Percentiles rank a stretch among this genome's conserved stretches.
These are phyloP conservation scores for Teunomyces kruisii DNA, from an alignment of 805 yeast species.

Conservation along the genomic window DNA sequence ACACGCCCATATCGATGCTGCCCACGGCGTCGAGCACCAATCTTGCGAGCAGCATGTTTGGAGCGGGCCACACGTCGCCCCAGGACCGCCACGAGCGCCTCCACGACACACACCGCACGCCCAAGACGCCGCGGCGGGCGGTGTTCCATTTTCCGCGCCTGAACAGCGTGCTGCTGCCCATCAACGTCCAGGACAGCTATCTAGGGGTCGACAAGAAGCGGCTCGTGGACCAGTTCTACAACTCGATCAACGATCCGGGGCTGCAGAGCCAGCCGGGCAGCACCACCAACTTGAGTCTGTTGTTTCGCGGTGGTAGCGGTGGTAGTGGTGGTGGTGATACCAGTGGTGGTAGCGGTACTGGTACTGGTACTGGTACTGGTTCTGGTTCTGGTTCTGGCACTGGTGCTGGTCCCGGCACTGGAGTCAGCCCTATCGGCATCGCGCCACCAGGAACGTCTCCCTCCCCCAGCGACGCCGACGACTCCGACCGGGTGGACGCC, in stretches of 20 bases:
- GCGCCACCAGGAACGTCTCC: background rate
- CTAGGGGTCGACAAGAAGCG: conserved; percentile 25
- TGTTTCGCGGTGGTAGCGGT: background rate
- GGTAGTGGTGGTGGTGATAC: no score
- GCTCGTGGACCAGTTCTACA: conserved; percentile 43
- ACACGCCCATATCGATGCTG: no score
- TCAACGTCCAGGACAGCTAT: background rate
- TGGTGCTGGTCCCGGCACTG: no score
- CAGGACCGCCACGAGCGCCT: background rate
- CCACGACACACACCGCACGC: background rate
- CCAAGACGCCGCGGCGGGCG: background rate
- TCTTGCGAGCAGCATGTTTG: no score
- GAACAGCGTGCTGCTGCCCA: background rate
- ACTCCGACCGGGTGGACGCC: background rate
- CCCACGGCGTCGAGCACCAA: no score
- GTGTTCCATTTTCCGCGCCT: conserved; percentile 1
- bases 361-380: no score
- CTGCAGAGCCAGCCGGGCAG: background rate
- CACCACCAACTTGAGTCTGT: background rate
- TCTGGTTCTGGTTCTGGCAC: no score
- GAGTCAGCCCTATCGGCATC: no score
- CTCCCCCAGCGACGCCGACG: background rate
- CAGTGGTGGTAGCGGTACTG: no score
- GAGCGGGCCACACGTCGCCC: no score
- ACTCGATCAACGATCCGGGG: conserved; percentile 18